These are phyloP conservation scores for Thalassiosira mediterranea DNA, from an alignment of 352 stramenopile genomes.

Conservation along the genomic window DNA sequence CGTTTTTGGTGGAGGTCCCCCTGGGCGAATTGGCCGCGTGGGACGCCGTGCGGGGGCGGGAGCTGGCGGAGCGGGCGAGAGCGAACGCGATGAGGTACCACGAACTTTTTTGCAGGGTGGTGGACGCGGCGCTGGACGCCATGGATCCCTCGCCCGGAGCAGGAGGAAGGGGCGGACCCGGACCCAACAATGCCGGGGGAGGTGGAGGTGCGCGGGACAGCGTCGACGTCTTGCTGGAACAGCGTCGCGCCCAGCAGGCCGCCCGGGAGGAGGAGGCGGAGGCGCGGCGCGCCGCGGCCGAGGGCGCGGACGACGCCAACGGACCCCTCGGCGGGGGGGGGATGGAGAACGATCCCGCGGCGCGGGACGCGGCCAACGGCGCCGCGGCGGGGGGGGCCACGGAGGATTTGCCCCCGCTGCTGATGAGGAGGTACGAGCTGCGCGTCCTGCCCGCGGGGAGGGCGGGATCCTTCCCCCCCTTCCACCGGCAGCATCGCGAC, in stretches of 20 bases:
- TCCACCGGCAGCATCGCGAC: slow-evolving; percentile 59
- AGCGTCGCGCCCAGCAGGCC: slow-evolving; percentile 60
- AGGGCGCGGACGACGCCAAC: slow-evolving; percentile 49
- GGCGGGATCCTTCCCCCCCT: slow-evolving; percentile 56
- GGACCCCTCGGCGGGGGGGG: slow-evolving; percentile 40
- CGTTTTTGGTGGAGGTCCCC: slow-evolving; percentile 78
- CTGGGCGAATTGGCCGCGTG: slow-evolving; percentile 67
- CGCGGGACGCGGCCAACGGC: slow-evolving; percentile 18
- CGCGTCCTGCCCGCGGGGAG: slow-evolving; percentile 74
- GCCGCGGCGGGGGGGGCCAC: slow-evolving; percentile 27
- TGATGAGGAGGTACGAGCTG: slow-evolving; percentile 89
- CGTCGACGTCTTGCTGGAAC: slow-evolving; percentile 77
- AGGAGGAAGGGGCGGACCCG: neutral
- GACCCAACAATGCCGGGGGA: slow-evolving; percentile 5
- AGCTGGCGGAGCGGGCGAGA: slow-evolving; percentile 62
- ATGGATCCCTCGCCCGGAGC: slow-evolving; percentile 27
- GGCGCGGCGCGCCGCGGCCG: slow-evolving; percentile 28
- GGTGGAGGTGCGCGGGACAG: slow-evolving; percentile 44
- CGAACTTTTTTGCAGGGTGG: slow-evolving; percentile 68
- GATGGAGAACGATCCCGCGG: slow-evolving; percentile 53
- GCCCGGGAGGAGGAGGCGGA: slow-evolving; percentile 29
- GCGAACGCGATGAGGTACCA: slow-evolving; percentile 77
- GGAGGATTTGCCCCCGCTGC: slow-evolving; percentile 89
- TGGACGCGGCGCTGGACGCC: slow-evolving; percentile 60
- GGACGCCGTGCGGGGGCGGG: slow-evolving; percentile 62